phyloP scores from a whole-genome alignment of 2,329 filamentous ascomycete species.

The Beauveria sp. region DNA sequence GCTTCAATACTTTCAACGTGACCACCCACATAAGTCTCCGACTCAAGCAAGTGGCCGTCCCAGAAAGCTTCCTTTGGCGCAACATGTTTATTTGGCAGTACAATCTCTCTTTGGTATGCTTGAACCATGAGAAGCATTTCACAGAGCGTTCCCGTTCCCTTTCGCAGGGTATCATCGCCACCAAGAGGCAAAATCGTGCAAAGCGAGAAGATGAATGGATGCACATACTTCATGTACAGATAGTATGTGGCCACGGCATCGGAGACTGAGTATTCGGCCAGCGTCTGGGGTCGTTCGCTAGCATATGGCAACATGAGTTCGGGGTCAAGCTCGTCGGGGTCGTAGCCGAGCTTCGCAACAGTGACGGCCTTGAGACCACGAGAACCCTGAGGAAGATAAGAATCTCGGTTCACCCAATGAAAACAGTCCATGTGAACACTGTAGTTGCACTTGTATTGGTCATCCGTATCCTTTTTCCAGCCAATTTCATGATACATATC shows the following conservation, averaged over 20 bases:
- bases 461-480: conserved; percentile 89
- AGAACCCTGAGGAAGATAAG: conserved; percentile 93
- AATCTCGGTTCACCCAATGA: conserved; percentile 97
- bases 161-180: conserved; percentile 85
- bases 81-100: conserved; percentile 92
- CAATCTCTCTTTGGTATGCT: conserved; percentile 84
- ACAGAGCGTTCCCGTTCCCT: conserved; percentile 96
- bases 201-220: conserved; percentile 97
- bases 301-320: conserved; percentile 96
- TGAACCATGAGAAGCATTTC: conserved; percentile 99
- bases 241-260: conserved; percentile 99
- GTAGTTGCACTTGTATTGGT: conserved; percentile 93
- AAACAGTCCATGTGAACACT: conserved; percentile 99
- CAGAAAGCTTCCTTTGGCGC: conserved; percentile 89
- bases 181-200: conserved; percentile 93
- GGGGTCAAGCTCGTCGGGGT: conserved; percentile 94
- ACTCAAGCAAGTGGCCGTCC: conserved; percentile 92
- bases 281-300: conserved; percentile 79
- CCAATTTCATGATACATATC: conserved; percentile 99
- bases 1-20: conserved; percentile 99
- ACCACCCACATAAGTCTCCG: conserved; percentile 94
- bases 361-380: conserved; percentile 96
- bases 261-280: conserved; percentile 97
- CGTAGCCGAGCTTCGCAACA: conserved; percentile 94
- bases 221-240: conserved; percentile 99